phyloP scores from a whole-genome alignment of 78 protist genomes.

The Dictyostelium purpureum region DNA sequence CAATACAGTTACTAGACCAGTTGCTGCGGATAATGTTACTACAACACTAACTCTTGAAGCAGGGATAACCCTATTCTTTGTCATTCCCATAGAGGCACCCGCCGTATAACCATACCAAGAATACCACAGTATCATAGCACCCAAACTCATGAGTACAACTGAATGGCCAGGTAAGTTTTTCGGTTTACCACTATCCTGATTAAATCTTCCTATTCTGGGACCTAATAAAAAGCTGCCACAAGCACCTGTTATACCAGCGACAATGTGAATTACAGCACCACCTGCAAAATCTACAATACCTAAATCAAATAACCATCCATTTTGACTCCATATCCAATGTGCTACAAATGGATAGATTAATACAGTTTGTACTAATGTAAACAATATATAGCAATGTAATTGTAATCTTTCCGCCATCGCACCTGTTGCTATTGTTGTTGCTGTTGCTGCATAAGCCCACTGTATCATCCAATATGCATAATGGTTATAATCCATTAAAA shows the following conservation, averaged over 20 bases:
- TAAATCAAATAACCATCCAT: conserved; percentile 53
- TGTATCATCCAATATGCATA: conserved; percentile 73
- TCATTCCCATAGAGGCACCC: conserved; percentile 51
- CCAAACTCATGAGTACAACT: conserved; percentile 42
- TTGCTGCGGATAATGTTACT: conserved; percentile 60
- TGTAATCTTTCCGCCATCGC: conserved; percentile 78
- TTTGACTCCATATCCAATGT: conserved; percentile 63
- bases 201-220: conserved; percentile 56
- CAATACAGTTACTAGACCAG: conserved; percentile 54
- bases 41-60: conserved; percentile 46
- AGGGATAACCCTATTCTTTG: conserved; percentile 15
- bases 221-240: conserved; percentile 58
- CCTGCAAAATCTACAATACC: conserved; percentile 73
- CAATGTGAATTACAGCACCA: conserved; percentile 61
- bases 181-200: conserved; percentile 60
- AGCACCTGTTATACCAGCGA: conserved; percentile 67
- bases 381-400: conserved; percentile 46
- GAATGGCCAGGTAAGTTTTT: conserved; percentile 57
- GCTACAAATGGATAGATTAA: conserved; percentile 61
- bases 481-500: conserved; percentile 26
- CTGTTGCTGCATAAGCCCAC: conserved; percentile 75
- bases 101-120: conserved; percentile 75
- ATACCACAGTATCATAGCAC: conserved; percentile 77
- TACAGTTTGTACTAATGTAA: conserved; percentile 58
- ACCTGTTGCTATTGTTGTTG: conserved; percentile 75